Conservation (phyloP, 148 eudicot genomes). For the Dianthus caryophyllus region DNA sequence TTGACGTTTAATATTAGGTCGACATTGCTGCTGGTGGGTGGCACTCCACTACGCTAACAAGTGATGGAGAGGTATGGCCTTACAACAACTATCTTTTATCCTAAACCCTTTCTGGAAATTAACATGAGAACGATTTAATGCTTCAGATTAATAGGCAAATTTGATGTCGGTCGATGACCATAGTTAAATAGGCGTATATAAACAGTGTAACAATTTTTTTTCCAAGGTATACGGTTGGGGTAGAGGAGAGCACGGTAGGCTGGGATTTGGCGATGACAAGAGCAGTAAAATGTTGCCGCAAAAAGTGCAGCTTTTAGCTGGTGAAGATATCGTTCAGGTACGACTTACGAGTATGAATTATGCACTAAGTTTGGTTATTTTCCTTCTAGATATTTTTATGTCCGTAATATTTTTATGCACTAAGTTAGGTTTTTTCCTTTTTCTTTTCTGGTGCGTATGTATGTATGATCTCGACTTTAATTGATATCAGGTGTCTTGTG, state of each 20-base stretch:
- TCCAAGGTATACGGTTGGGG: conserved; percentile 96
- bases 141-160: too few species aligned
- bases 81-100: neutral
- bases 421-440: neutral
- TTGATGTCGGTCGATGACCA: too few species aligned
- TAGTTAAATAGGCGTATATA: too few species aligned
- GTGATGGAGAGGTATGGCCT: conserved; percentile 78
- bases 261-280: conserved; percentile 99
- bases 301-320: conserved; percentile 82
- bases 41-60: conserved; percentile 94
- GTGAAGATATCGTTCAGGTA: conserved; percentile 85
- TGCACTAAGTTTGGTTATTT: neutral
- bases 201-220: neutral
- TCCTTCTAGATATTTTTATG: neutral
- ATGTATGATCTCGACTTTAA: neutral
- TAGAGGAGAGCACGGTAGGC: conserved; percentile 98
- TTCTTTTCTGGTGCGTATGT: too few species aligned
- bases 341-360: neutral
- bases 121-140: too few species aligned
- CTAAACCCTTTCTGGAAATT: too few species aligned
- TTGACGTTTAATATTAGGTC: conserved; percentile 45
- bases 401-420: neutral
- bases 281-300: conserved; percentile 99
- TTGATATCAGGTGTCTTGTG: conserved; percentile 73
- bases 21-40: conserved; percentile 99